Percentiles rank a stretch among this genome's conserved stretches.
Evolutionary conservation across 306 rosid genomes (phyloP).

Genomic region (Castanea sativa): DNA sequence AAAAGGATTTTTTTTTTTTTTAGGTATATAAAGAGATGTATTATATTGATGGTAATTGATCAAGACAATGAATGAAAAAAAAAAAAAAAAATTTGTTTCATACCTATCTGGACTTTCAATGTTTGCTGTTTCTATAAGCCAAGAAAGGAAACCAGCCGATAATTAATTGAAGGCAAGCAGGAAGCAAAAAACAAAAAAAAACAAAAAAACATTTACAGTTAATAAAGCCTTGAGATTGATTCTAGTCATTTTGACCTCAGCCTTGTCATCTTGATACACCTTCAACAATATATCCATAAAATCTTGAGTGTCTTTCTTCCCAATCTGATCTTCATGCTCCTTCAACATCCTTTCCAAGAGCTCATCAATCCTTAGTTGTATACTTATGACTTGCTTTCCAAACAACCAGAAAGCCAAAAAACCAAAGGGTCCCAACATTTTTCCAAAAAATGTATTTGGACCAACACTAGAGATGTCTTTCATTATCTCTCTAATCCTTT

Average conservation of each 20-base stretch:
- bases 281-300: slow-evolving; percentile 39
- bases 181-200: too few relatives aligned
- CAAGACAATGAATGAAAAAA: too few relatives aligned
- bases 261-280: slow-evolving; percentile 39
- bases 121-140: too few relatives aligned
- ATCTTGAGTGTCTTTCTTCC: slow-evolving; percentile 28
- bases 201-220: slow-evolving; percentile 14
- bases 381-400: slow-evolving; percentile 37
- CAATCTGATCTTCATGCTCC: slow-evolving; percentile 38
- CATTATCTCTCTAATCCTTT: slow-evolving; percentile 35
- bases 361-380: slow-evolving; percentile 39
- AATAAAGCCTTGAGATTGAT: slow-evolving; percentile 50
- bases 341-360: slow-evolving; percentile 43
- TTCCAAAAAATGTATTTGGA: slow-evolving; percentile 40
- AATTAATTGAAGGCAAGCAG: too few relatives aligned
- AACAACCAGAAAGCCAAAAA: slow-evolving; percentile 40
- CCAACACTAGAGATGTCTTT: slow-evolving; percentile 33
- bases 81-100: too few relatives aligned
- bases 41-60: too few relatives aligned
- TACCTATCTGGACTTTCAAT: too few relatives aligned
- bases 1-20: too few relatives aligned
- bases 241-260: slow-evolving; percentile 46
- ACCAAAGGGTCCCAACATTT: slow-evolving; percentile 47
- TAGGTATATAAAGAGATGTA: too few relatives aligned
- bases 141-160: too few relatives aligned